Conservation (phyloP, 148 eudicot genomes). For the Cornus controversa region DNA sequence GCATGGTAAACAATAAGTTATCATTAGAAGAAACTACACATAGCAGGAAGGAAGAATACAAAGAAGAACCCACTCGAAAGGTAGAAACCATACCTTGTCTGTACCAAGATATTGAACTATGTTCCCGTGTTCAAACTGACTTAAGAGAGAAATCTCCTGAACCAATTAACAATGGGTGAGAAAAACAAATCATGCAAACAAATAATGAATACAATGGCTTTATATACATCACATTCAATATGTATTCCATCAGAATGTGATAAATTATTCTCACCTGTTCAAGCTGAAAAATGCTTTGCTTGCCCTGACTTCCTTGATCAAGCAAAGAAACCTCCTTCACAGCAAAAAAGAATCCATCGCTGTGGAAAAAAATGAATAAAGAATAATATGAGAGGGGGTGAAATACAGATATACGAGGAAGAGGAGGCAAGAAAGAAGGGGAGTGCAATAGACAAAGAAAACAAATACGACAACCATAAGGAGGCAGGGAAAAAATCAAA, state of each 20-base stretch:
- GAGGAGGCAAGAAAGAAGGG: too few species aligned
- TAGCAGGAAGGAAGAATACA: background rate
- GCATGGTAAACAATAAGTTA: background rate
- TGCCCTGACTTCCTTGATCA: conserved; percentile 64
- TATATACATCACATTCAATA: background rate
- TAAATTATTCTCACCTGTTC: conserved; percentile 50
- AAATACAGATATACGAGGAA: background rate
- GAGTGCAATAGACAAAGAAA: too few species aligned
- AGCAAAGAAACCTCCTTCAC: conserved; percentile 83
- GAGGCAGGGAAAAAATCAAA: too few species aligned
- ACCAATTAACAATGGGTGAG: conserved; percentile 15
- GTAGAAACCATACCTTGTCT: conserved; percentile 34
- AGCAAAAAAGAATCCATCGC: conserved; percentile 70
- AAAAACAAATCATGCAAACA: background rate
- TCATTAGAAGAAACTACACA: background rate
- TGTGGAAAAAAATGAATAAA: conserved; percentile 39
- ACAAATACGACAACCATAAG: too few species aligned
- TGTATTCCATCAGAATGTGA: background rate
- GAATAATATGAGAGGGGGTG: conserved; percentile 7
- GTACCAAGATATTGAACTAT: conserved; percentile 73
- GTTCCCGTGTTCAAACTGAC: conserved; percentile 72
- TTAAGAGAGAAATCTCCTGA: conserved; percentile 73
- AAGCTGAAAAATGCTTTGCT: conserved; percentile 62
- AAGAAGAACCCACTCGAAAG: background rate
- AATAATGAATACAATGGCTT: background rate